Percentiles rank a stretch among this genome's conserved stretches.
Conservation (phyloP, 345 rosid species). For the Camelina neglecta region DNA sequence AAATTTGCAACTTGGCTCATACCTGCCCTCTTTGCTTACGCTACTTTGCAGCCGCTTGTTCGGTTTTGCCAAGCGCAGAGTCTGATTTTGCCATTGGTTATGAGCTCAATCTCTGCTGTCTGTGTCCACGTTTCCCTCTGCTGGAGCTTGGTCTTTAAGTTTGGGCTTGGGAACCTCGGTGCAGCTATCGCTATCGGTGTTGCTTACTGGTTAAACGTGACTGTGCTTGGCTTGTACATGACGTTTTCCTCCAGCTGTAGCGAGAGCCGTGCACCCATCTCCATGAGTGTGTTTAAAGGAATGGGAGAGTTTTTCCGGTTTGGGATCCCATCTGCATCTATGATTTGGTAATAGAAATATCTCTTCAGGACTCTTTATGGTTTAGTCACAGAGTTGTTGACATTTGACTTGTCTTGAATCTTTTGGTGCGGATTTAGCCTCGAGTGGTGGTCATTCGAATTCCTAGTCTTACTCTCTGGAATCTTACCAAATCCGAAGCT, state of each 20-base stretch:
- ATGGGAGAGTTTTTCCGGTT: conserved; percentile 63
- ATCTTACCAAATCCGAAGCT: conserved; percentile 80
- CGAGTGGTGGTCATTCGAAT: conserved; percentile 97
- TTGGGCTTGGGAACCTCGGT: conserved; percentile 50
- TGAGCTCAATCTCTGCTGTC: conserved; percentile 52
- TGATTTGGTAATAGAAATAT: conserved; percentile 58
- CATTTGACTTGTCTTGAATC: background rate
- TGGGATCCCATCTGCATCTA: conserved; percentile 69
- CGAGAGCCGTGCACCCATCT: conserved; percentile 49
- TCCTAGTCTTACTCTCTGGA: conserved; percentile 77
- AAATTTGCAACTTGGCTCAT: conserved; percentile 58
- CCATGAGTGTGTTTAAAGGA: conserved; percentile 55
- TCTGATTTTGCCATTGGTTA: conserved; percentile 58
- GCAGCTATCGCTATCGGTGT: conserved; percentile 56
- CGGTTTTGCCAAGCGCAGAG: conserved; percentile 67
- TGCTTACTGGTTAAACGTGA: conserved; percentile 61
- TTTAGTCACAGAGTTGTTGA: background rate
- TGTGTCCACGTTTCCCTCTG: conserved; percentile 56
- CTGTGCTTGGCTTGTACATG: conserved; percentile 56
- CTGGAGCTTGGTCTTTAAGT: conserved; percentile 62
- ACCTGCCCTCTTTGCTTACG: conserved; percentile 66
- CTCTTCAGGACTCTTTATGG: background rate
- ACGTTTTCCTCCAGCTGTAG: conserved; percentile 54
- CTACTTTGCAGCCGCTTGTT: conserved; percentile 62
- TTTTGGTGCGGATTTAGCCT: conserved; percentile 56